These are phyloP conservation scores for Byssochlamys sp. DNA, from an alignment of 2,329 filamentous ascomycete species.

Conservation along the genomic window DNA sequence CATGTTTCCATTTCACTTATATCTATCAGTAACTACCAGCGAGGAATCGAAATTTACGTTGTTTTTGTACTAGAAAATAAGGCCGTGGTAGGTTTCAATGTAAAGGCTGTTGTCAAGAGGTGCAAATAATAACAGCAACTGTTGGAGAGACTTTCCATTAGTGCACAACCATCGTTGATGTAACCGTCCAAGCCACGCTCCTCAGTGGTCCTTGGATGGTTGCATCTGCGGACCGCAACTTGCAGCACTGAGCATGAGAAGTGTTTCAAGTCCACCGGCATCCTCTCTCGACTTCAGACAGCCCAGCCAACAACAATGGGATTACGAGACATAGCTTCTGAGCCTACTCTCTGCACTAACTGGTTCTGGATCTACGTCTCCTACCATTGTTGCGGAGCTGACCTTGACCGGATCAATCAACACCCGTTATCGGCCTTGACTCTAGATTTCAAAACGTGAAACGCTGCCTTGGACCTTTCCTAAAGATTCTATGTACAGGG, in stretches of 20 bases:
- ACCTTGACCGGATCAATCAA: not conserved
- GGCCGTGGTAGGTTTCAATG: no score
- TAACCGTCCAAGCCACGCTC: not conserved
- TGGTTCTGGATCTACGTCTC: not conserved
- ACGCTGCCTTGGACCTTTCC: not conserved
- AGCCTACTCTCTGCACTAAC: not conserved
- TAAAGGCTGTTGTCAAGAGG: no score
- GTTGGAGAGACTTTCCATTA: not conserved
- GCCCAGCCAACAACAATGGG: not conserved
- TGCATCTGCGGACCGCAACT: not conserved
- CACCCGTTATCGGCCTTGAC: not conserved
- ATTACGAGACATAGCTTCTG: not conserved
- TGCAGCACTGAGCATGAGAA: not conserved
- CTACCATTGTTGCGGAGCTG: not conserved
- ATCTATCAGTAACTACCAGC: no score
- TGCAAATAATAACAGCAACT: no score
- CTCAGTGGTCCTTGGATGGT: not conserved
- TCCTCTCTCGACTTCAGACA: not conserved
- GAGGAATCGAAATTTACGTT: no score
- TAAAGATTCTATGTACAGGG: not conserved
- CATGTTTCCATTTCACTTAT: no score
- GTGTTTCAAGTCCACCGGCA: not conserved
- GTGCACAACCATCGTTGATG: not conserved
- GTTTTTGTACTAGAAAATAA: no score
- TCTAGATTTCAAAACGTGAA: not conserved